Evolutionary conservation across 805 yeast species (phyloP).

Genomic region (Citeromyces matritensis): DNA sequence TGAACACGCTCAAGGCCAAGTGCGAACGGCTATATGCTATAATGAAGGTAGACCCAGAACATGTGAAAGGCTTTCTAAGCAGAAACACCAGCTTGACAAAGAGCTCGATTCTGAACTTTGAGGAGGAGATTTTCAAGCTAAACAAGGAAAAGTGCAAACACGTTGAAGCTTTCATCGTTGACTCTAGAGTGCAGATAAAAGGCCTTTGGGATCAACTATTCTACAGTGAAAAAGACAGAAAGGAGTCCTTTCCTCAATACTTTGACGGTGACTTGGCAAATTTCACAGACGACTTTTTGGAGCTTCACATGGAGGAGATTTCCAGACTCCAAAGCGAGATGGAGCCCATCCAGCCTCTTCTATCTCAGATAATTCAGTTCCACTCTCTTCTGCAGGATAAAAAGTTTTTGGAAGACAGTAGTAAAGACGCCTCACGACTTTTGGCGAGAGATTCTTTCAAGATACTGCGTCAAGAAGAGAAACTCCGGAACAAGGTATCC

Average conservation of each 20-base stretch:
- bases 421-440: constrained; percentile 70
- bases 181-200: constrained; percentile 42
- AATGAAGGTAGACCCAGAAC: constrained; percentile 8
- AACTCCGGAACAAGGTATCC: constrained; percentile 49
- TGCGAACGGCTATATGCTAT: constrained; percentile 2
- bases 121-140: constrained; percentile 40
- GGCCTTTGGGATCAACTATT: constrained; percentile 49
- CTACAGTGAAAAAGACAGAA: constrained; percentile 36
- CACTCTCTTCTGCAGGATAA: constrained; percentile 46
- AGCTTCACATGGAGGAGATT: constrained; percentile 51
- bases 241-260: constrained; percentile 22
- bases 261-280: constrained; percentile 18
- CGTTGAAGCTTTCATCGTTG: constrained; percentile 53
- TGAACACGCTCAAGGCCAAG: neutral
- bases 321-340: constrained; percentile 30
- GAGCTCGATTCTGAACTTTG: constrained; percentile 30
- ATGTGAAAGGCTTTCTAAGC: constrained; percentile 21
- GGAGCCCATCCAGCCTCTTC: constrained; percentile 34
- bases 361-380: constrained; percentile 40
- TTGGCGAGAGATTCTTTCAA: constrained; percentile 64
- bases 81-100: constrained; percentile 31
- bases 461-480: constrained; percentile 70
- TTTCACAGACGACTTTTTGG: constrained; percentile 45
- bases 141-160: constrained; percentile 43
- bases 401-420: constrained; percentile 44